Base-by-base conservation (phyloP, 2,329 filamentous ascomycete genomes). In the Daldinia sp. region DNA sequence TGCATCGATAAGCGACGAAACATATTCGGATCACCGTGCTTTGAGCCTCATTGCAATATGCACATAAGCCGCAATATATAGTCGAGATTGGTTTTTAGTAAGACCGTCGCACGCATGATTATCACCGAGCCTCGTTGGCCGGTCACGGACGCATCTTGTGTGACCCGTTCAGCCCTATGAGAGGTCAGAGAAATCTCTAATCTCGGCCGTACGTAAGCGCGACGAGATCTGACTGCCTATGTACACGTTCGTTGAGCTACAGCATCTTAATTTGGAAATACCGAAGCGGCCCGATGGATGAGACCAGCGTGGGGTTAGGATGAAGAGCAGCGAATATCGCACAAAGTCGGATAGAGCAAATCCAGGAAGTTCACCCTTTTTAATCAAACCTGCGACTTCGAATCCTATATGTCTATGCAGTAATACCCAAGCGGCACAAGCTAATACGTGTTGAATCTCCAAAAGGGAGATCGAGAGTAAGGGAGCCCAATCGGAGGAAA, bases 131-230 rank as follows among this genome's bases (percentile, higher is more conserved):
- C 25, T 55, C 49, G 21, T 61, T 32, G 17, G 57, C 61, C 54
- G 61, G 61, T 67, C 54, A 64, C 61, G 58, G 58, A 61, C 25
- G 34, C 51, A 35, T n/a, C 8, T 27, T 15, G 61, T 60, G 58
- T 57, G 32, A 67, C 64, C 45, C 37, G 27, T 67, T 64, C 64
- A 67, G 64, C 64, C 64, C 48, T 64, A 62, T 64, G 47, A 67
- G 61, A 67, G 61, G 64, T 43, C 34, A 57, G 45, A 19, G 15
- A 30, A 30, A 27, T 30, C 9, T 13, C 4, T 48, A 19, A 50
- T 58, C 54, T 54, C 32, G 52, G 21, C 51, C 30, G 19, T 67
- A 67, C 61, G 64, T 67, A 67, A 67, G 64, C 64, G 37, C 27
- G n/a, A 37, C 35, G 17, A 21, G 45, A 51, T 64, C 58, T 67